Conservation (phyloP, 2,329 filamentous ascomycete genomes). For the Talaromyces sp. region DNA sequence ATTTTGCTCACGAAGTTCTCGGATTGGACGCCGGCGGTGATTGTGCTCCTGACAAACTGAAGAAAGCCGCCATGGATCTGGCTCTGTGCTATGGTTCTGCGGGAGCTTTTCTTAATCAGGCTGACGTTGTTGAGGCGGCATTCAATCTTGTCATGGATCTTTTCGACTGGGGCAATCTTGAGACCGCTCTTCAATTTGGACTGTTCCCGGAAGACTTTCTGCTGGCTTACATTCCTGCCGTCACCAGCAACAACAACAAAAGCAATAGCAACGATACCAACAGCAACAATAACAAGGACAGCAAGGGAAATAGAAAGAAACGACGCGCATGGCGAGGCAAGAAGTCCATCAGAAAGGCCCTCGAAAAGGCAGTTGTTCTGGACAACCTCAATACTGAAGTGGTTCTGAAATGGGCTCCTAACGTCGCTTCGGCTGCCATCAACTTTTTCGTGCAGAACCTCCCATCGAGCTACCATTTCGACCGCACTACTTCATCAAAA, state of each 20-base stretch:
- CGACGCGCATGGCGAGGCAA: not conserved
- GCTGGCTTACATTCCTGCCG: slow-evolving; percentile 9
- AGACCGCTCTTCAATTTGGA: slow-evolving; percentile 27
- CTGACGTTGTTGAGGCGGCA: slow-evolving; percentile 22
- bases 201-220: slow-evolving; percentile 21
- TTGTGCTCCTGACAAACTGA: slow-evolving; percentile 16
- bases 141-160: slow-evolving; percentile 21
- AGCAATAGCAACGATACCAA: not conserved
- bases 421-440: slow-evolving; percentile 19
- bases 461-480: slow-evolving; percentile 22
- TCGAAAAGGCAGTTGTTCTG: slow-evolving; percentile 12
- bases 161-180: slow-evolving; percentile 28
- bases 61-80: slow-evolving; percentile 24
- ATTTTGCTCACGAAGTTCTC: slow-evolving; percentile 15
- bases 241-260: not conserved
- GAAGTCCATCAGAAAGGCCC: slow-evolving; percentile 1
- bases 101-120: slow-evolving; percentile 27
- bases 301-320: not conserved
- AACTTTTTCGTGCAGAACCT: slow-evolving; percentile 22
- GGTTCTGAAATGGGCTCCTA: slow-evolving; percentile 13
- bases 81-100: slow-evolving; percentile 28
- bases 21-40: slow-evolving; percentile 13
- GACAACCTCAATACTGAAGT: slow-evolving; percentile 12
- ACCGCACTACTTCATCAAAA: slow-evolving; percentile 21
- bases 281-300: not conserved